Evolutionary conservation across 257 asterid genomes (phyloP), one percentile per base, ranked within the genome.

Genomic region (Ophiorrhiza pumila): DNA sequence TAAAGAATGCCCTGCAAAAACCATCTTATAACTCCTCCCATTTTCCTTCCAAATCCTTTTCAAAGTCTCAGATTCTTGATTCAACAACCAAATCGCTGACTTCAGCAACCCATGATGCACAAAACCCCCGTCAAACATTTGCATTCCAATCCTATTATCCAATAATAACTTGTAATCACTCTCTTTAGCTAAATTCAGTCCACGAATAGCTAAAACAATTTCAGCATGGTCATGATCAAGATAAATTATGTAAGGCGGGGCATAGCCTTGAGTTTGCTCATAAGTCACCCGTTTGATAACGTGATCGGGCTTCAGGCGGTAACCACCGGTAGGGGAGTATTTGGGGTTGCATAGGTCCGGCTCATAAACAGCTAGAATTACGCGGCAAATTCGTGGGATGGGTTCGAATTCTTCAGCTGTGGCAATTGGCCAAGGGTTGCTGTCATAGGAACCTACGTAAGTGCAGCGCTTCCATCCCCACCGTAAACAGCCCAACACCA

Each of bases 401-500:
- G 97, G 92, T 23, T 85, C 87, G 81, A 93, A 87, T 65, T 93
- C 98, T 47, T 85, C 95, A 5, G 72, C 75, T 55, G 91, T 89
- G 83, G 98, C 96, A 73, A 35, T 47, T 65, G 96, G 71, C 98
- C 98, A 93, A 31, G 87, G 74, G 72, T 88, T 85, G 86, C 96
- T 91, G 86, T 93, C 98, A 80, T 93, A 92, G 79, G 87, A 78
- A 29, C 98, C 98, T 82, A 87, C 79, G 84, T 93, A 89, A 77
- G 97, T 93, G 78, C 98, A 93, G 68, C 98, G 97, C 85, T 91
- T 93, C 98, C 97, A 93, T 2, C 79, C 97, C 98, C 98, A 93
- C 11, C 98, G 92, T 71, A 91, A 41, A 76, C 98, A 93, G 43
- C 97, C 98, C 39, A 88, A 39, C 43, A 83, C 73, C 68, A 92